Conservation (phyloP, 805 yeast genomes). For the Yarrowia sp. region DNA sequence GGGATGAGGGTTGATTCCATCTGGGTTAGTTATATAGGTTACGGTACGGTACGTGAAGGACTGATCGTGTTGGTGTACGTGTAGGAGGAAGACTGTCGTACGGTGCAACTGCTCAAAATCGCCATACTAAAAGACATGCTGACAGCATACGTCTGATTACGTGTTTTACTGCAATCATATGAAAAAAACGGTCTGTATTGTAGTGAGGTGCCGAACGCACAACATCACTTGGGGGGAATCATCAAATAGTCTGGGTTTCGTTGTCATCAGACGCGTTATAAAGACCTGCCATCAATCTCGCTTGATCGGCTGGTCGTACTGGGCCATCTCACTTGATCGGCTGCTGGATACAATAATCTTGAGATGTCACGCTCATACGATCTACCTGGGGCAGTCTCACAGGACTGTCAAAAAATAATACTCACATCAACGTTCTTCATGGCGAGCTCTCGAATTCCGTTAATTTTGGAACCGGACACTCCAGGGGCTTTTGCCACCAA, state of each 20-base stretch:
- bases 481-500: conserved; percentile 61
- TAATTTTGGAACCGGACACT: conserved; percentile 93
- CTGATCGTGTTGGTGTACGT: too few species aligned
- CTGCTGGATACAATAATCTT: too few species aligned
- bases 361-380: not conserved
- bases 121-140: too few species aligned
- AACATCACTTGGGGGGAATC: conserved; percentile 4
- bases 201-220: not conserved
- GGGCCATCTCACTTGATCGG: too few species aligned
- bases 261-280: too few species aligned
- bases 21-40: conserved; percentile 31
- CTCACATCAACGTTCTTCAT: conserved; percentile 55
- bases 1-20: conserved; percentile 57
- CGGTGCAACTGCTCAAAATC: too few species aligned
- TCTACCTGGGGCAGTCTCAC: not conserved
- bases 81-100: too few species aligned
- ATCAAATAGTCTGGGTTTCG: not conserved
- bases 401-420: not conserved
- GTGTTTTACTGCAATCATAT: not conserved
- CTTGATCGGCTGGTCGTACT: too few species aligned
- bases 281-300: too few species aligned
- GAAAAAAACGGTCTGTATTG: conserved; percentile 1
- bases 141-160: not conserved
- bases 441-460: conserved; percentile 76
- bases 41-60: not conserved